Evolutionary conservation across 495 filamentous ascomycete species (phyloP).

Genomic region (Penicillium canescens): DNA sequence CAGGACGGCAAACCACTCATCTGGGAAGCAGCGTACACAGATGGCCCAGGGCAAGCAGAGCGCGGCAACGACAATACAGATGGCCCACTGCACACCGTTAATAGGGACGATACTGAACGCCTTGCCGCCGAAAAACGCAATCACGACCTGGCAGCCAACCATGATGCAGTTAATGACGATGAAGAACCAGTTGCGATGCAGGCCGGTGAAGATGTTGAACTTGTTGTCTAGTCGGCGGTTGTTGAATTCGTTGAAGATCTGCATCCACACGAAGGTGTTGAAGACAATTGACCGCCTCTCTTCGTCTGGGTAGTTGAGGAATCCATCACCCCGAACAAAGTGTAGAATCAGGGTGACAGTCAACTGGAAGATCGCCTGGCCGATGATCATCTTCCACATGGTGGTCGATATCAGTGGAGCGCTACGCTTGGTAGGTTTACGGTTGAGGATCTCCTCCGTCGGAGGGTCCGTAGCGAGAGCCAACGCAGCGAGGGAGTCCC

Average conservation of each 20-base stretch:
- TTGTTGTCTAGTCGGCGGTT: constrained; percentile 85
- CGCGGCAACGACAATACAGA: constrained; percentile 68
- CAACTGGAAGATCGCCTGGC: constrained; percentile 82
- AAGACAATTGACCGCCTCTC: constrained; percentile 71
- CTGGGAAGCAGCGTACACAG: too few relatives aligned
- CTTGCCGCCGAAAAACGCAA: constrained; percentile 71
- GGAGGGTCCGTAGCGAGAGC: constrained; percentile 88
- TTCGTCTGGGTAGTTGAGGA: constrained; percentile 50
- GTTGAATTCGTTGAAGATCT: constrained; percentile 83
- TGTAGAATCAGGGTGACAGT: constrained; percentile 75
- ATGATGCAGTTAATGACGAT: constrained; percentile 80
- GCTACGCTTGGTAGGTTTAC: constrained; percentile 69
- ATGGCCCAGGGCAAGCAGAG: constrained; percentile 57
- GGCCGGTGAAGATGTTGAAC: constrained; percentile 69
- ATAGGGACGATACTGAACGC: constrained; percentile 68
- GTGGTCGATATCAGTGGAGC: constrained; percentile 72
- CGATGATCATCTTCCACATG: constrained; percentile 97
- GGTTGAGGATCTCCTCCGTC: constrained; percentile 65
- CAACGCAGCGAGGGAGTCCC: constrained; percentile 85
- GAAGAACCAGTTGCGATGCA: constrained; percentile 83
- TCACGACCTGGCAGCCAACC: constrained; percentile 76
- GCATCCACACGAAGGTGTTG: constrained; percentile 95
- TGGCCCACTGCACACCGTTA: constrained; percentile 69
- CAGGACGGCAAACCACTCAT: too few relatives aligned
- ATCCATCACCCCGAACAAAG: constrained; percentile 65